A percentile compares a stretch with the other conserved stretches of the same genome.
phyloP scores from a whole-genome alignment of 768 basidiomycete genomes.

The Steccherinum ochraceum region DNA sequence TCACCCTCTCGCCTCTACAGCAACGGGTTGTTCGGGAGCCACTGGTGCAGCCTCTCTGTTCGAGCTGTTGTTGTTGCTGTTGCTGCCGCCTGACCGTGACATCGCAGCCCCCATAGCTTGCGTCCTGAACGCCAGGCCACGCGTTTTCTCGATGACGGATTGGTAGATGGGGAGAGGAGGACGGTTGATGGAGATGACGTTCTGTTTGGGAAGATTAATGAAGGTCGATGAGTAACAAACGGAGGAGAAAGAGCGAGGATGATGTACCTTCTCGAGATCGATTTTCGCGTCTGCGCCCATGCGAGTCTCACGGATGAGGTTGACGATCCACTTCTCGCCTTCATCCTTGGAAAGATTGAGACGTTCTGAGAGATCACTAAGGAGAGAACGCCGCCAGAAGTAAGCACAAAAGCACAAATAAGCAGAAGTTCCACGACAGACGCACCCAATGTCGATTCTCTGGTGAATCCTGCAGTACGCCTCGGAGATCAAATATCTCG shows the following conservation, averaged over 20 bases:
- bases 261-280: conserved; percentile 82
- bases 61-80: conserved; percentile 12
- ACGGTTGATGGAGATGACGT: conserved; percentile 93
- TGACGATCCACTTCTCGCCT: conserved; percentile 99
- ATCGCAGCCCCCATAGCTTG: conserved; percentile 85
- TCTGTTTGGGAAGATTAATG: conserved; percentile 39
- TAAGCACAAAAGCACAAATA: neutral
- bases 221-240: neutral
- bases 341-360: conserved; percentile 92
- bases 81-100: conserved; percentile 31
- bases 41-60: no score
- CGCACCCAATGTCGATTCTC: conserved; percentile 79
- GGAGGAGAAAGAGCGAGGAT: neutral
- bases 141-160: conserved; percentile 91
- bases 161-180: conserved; percentile 89
- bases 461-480: conserved; percentile 98
- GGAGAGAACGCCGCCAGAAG: neutral
- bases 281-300: conserved; percentile 98
- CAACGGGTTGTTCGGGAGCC: conserved; percentile 10
- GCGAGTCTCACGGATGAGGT: conserved; percentile 94
- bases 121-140: conserved; percentile 85
- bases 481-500: conserved; percentile 92
- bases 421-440: conserved; percentile 3
- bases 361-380: conserved; percentile 85
- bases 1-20: conserved; percentile 20